Evolutionary conservation across 768 basidiomycete species (phyloP).

Genomic region (Panellus pusillus): DNA sequence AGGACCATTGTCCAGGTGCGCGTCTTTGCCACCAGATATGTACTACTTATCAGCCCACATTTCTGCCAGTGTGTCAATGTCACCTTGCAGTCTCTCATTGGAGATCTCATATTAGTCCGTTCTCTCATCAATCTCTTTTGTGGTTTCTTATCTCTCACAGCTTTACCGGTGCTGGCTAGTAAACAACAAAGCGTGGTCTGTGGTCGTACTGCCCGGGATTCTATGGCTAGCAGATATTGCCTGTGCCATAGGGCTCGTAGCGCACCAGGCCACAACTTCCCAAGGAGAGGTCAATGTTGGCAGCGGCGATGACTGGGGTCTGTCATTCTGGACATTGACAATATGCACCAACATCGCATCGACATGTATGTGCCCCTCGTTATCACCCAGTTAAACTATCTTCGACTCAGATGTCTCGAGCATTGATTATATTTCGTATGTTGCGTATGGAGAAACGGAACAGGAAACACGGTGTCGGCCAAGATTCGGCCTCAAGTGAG

Average conservation of each 20-base stretch:
- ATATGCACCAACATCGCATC: constrained; percentile 1
- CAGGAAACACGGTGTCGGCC: neutral
- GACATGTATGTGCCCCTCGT: neutral
- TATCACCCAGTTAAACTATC: neutral
- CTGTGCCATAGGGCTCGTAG: neutral
- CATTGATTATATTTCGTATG: constrained; percentile 10
- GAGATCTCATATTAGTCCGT: constrained; percentile 6
- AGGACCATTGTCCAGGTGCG: neutral
- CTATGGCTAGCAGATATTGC: constrained; percentile 1
- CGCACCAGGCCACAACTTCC: neutral
- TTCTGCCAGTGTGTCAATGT: neutral
- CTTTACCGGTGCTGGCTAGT: constrained; percentile 15
- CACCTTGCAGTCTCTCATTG: neutral
- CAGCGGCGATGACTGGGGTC: neutral
- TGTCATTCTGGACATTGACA: neutral
- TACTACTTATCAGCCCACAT: neutral
- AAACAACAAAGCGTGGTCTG: neutral
- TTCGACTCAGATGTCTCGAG: neutral
- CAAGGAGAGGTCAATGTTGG: neutral
- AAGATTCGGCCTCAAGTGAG: neutral
- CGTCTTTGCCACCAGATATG: too few relatives aligned
- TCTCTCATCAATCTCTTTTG: neutral
- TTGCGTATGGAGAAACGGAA: neutral
- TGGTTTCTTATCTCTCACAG: too few relatives aligned
- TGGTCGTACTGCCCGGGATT: neutral